Conservation (phyloP, 345 rosid genomes). For the Salix arbutifolia region DNA sequence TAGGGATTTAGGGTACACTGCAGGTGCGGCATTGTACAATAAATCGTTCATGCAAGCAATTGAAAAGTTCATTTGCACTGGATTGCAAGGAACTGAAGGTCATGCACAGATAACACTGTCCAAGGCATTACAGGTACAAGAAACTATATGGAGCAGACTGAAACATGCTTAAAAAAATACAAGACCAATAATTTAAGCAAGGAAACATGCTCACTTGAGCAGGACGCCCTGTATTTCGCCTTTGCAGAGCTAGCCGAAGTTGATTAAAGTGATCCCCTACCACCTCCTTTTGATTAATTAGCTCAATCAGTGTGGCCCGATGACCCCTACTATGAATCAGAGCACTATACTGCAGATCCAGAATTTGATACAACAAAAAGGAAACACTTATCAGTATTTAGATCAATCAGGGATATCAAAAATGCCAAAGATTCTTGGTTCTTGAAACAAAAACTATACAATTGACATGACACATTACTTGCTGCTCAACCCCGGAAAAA, state of each 20-base stretch:
- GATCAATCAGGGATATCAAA: neutral
- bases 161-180: neutral
- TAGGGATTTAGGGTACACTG: neutral
- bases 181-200: neutral
- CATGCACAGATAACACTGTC: neutral
- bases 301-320: slow-evolving; percentile 67
- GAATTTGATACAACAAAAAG: neutral
- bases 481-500: neutral
- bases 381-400: slow-evolving; percentile 10
- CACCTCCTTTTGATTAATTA: slow-evolving; percentile 82
- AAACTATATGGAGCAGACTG: neutral
- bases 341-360: slow-evolving; percentile 67
- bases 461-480: neutral
- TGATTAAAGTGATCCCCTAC: slow-evolving; percentile 93
- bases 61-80: neutral
- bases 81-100: neutral
- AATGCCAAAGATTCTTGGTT: neutral
- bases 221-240: slow-evolving; percentile 71
- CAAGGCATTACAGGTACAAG: neutral
- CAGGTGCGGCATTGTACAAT: neutral
- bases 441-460: neutral
- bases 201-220: slow-evolving; percentile 65
- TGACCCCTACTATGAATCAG: slow-evolving; percentile 60
- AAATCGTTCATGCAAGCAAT: neutral
- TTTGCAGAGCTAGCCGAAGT: slow-evolving; percentile 80